These are phyloP conservation scores for Coelastrella sp. DNA, from an alignment of 139 green algal genomes.

Conservation along the genomic window DNA sequence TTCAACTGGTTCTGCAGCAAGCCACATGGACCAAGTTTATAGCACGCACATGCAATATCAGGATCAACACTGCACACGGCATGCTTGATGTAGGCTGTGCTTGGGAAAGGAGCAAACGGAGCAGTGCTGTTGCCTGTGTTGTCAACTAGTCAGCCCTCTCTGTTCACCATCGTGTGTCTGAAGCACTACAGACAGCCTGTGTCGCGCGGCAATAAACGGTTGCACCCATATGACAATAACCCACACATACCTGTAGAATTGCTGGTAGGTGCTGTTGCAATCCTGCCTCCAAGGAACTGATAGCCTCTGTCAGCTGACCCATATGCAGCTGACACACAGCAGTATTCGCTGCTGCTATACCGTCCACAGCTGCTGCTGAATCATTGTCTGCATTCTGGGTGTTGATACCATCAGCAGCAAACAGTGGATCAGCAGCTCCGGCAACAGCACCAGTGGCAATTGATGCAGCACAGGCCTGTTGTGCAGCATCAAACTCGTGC, in stretches of 20 bases:
- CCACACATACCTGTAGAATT: neutral
- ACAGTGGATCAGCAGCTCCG: neutral
- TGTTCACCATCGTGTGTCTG: too few species aligned
- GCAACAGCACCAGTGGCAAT: neutral
- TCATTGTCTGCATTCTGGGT: neutral
- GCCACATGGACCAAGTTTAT: too few species aligned
- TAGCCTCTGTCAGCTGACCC: constrained; percentile 28
- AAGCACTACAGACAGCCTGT: too few species aligned
- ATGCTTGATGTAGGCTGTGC: too few species aligned
- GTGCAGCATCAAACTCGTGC: constrained; percentile 8
- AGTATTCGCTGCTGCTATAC: neutral
- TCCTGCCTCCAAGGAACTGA: constrained; percentile 32
- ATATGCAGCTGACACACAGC: constrained; percentile 27
- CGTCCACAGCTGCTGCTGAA: neutral
- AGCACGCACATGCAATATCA: too few species aligned
- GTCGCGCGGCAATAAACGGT: too few species aligned
- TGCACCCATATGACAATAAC: too few species aligned
- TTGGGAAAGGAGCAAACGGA: too few species aligned
- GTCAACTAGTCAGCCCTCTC: too few species aligned
- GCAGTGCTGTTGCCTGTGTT: too few species aligned
- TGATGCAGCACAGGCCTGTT: neutral
- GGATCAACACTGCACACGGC: too few species aligned
- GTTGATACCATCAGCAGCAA: neutral
- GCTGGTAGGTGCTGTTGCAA: neutral
- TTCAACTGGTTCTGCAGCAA: too few species aligned